A percentile compares a stretch with the other conserved stretches of the same genome.
These are phyloP conservation scores for Russula abietina DNA, from an alignment of 768 basidiomycete genomes.

Conservation along the genomic window DNA sequence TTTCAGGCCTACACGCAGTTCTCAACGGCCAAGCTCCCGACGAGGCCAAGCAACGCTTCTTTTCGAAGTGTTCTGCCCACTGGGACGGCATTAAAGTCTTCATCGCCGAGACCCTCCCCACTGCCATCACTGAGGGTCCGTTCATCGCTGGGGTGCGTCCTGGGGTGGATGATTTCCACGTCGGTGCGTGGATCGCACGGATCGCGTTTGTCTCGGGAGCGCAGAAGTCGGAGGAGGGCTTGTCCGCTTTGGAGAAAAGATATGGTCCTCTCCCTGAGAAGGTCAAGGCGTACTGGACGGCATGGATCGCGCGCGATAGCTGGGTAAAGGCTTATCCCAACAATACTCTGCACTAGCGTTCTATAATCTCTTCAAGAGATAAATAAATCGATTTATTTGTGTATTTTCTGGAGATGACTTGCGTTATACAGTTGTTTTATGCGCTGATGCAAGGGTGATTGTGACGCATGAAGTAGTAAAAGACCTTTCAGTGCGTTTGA, in stretches of 20 bases:
- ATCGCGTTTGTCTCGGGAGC: constrained; percentile 38
- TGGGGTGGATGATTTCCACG: constrained; percentile 52
- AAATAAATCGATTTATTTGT: too few relatives aligned
- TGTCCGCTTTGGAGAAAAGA: constrained; percentile 36
- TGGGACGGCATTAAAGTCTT: constrained; percentile 37
- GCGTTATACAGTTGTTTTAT: too few relatives aligned
- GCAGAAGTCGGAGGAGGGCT: constrained; percentile 34
- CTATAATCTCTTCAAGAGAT: background rate
- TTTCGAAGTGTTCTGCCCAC: constrained; percentile 35
- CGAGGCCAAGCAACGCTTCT: constrained; percentile 36
- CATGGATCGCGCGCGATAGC: constrained; percentile 42
- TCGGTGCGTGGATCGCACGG: constrained; percentile 48
- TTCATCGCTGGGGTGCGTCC: constrained; percentile 47
- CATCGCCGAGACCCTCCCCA: constrained; percentile 38
- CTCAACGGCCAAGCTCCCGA: constrained; percentile 37
- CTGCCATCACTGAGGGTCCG: constrained; percentile 36
- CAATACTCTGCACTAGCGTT: constrained; percentile 25
- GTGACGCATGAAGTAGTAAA: too few relatives aligned
- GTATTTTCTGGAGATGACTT: background rate
- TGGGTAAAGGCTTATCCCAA: constrained; percentile 35
- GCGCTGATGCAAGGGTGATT: too few relatives aligned
- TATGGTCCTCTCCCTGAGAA: constrained; percentile 37
- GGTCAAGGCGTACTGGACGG: constrained; percentile 38
- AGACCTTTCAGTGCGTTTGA: too few relatives aligned
- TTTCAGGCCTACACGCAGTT: constrained; percentile 39